Evolutionary conservation across 805 yeast species (phyloP).

Genomic region (Kodamaea hsintzibuensis): DNA sequence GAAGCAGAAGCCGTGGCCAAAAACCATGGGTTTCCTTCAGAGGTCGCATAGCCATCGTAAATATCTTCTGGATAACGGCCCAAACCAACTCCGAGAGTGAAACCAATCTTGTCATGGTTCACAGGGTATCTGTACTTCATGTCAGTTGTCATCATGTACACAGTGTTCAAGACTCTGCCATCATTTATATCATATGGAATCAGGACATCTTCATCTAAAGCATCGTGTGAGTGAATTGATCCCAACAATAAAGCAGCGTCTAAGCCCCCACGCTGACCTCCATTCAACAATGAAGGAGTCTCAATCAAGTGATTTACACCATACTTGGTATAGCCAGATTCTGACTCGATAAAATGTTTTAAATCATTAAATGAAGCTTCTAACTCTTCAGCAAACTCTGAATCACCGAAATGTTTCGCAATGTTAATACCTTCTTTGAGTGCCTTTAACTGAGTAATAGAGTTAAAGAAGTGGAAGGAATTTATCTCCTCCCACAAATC

Average conservation of each 20-base stretch:
- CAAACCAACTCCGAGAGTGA: constrained; percentile 59
- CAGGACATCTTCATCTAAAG: constrained; percentile 31
- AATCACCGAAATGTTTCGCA: constrained; percentile 26
- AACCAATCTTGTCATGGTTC: constrained; percentile 51
- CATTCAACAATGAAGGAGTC: constrained; percentile 50
- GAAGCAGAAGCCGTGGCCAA: constrained; percentile 71
- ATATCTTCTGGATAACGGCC: constrained; percentile 94
- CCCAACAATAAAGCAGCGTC: constrained; percentile 75
- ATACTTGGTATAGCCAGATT: constrained; percentile 39
- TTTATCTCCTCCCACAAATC: constrained; percentile 92
- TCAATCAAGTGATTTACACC: constrained; percentile 62
- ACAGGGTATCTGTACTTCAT: constrained; percentile 80
- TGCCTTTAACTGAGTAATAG: constrained; percentile 72
- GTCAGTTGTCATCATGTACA: constrained; percentile 59
- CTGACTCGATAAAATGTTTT: constrained; percentile 37
- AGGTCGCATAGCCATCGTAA: constrained; percentile 70
- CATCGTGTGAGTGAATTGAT: constrained; percentile 45
- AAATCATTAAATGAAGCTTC: constrained; percentile 32
- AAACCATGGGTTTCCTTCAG: constrained; percentile 95
- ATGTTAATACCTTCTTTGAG: constrained; percentile 54
- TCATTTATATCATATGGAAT: constrained; percentile 68
- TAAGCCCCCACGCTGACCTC: constrained; percentile 62
- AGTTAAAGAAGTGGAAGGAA: constrained; percentile 77
- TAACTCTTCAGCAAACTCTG: constrained; percentile 29
- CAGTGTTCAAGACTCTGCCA: constrained; percentile 58